These are phyloP conservation scores for Fusarium nematophilum DNA, from an alignment of 2,329 filamentous ascomycete genomes.

Conservation along the genomic window DNA sequence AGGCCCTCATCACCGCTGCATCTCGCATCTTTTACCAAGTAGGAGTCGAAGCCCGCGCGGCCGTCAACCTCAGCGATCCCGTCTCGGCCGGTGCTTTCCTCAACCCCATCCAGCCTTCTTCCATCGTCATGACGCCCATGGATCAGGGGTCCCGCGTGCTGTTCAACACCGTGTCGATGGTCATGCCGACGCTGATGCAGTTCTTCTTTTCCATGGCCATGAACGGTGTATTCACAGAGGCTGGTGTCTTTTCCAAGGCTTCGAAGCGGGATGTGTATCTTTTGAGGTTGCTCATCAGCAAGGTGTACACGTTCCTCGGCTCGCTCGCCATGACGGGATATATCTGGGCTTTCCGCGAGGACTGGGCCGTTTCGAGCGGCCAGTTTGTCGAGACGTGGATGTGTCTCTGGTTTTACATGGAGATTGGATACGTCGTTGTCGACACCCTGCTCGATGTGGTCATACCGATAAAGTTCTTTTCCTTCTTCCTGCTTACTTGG, in stretches of 20 bases:
- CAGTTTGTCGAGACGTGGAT: conserved; percentile 44
- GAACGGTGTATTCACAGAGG: conserved; percentile 1
- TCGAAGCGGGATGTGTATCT: conserved; percentile 36
- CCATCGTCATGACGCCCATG: conserved; percentile 45
- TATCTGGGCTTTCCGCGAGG: conserved; percentile 56
- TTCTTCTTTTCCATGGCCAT: conserved; percentile 38
- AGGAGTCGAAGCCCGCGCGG: conserved; percentile 10
- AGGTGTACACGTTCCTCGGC: conserved; percentile 48
- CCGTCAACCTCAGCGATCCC: conserved; percentile 30
- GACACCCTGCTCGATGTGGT: conserved; percentile 44
- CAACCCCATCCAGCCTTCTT: conserved; percentile 42
- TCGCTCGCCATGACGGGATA: conserved; percentile 51
- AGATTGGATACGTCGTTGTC: conserved; percentile 55
- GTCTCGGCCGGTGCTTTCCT: conserved; percentile 41
- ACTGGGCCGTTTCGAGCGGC: conserved; percentile 50
- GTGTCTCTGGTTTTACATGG: conserved; percentile 52
- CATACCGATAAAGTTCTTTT: conserved; percentile 50
- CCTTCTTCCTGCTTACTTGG: conserved; percentile 56
- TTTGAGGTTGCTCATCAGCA: conserved; percentile 37
- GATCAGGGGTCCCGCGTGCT: conserved; percentile 47
- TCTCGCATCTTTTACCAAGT: too few species aligned
- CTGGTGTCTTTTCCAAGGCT: not conserved
- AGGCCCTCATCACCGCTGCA: too few species aligned
- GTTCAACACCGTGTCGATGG: conserved; percentile 52
- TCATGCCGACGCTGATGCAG: conserved; percentile 47